phyloP scores from a whole-genome alignment of 75 land plant genomes.

The Pinus tabuliformis region DNA sequence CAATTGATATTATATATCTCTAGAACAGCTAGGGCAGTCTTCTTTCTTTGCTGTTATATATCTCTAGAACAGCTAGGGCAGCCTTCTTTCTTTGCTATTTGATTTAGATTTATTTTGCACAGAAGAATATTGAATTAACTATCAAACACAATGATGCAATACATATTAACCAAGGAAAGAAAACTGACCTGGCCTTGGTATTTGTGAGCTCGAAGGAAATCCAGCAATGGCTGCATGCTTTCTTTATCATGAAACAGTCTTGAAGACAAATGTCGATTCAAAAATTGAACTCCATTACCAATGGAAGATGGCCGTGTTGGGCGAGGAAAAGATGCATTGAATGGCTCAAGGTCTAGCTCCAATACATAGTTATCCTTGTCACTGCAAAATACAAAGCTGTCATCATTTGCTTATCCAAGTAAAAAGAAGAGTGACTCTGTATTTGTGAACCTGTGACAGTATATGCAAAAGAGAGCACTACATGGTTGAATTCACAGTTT shows the following conservation, averaged over 20 bases:
- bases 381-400: constrained; percentile 2
- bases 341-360: constrained; percentile 75
- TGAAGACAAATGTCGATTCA: constrained; percentile 92
- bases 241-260: constrained; percentile 56
- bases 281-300: constrained; percentile 81
- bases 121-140: not conserved
- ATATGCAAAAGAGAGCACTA: no score
- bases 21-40: no score
- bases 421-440: no score
- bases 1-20: no score
- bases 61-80: no score
- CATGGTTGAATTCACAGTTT: no score
- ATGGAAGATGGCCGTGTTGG: constrained; percentile 54
- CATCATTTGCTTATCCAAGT: no score
- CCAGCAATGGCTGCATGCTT: constrained; percentile 63
- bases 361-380: no score
- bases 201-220: constrained; percentile 83
- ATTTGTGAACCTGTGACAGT: no score
- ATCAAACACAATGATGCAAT: not conserved
- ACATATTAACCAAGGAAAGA: not conserved
- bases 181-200: constrained; percentile 65
- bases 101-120: no score
- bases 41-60: no score
- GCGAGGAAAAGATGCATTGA: constrained; percentile 52
- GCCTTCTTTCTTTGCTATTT: no score